phyloP scores from a whole-genome alignment of 176 grass and related monocot genomes.

The Eragrostis curvula region DNA sequence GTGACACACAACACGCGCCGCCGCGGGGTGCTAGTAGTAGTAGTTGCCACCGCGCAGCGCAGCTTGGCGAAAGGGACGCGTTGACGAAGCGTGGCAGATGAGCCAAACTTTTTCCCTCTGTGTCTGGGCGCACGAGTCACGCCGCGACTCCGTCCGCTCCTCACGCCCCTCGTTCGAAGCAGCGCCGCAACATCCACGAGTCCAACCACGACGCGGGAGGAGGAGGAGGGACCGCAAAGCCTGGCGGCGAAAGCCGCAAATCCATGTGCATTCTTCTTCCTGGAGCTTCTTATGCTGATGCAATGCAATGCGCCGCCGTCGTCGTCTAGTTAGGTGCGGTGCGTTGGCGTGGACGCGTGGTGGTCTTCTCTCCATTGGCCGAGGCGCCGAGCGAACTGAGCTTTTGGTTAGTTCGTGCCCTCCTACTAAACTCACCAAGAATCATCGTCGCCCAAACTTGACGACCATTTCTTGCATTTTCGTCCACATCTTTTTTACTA shows the following conservation, averaged over 20 bases:
- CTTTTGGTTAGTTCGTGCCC: background rate
- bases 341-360: conserved; percentile 13
- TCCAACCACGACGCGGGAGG: background rate
- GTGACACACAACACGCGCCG: background rate
- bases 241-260: background rate
- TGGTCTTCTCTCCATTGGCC: background rate
- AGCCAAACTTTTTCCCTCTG: background rate
- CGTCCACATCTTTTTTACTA: no score
- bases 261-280: no score
- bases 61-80: conserved; percentile 31
- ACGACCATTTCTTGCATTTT: no score
- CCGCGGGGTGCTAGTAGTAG: no score
- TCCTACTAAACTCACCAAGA: background rate
- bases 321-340: conserved; percentile 5
- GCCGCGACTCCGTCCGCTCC: background rate
- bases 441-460: background rate
- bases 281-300: background rate
- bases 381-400: background rate
- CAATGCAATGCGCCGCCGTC: background rate
- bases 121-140: background rate
- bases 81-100: background rate
- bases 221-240: background rate
- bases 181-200: background rate
- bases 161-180: background rate
- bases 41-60: no score